Base-by-base conservation (phyloP, 495 filamentous ascomycete genomes). In the Penicillium bialowiezense region DNA sequence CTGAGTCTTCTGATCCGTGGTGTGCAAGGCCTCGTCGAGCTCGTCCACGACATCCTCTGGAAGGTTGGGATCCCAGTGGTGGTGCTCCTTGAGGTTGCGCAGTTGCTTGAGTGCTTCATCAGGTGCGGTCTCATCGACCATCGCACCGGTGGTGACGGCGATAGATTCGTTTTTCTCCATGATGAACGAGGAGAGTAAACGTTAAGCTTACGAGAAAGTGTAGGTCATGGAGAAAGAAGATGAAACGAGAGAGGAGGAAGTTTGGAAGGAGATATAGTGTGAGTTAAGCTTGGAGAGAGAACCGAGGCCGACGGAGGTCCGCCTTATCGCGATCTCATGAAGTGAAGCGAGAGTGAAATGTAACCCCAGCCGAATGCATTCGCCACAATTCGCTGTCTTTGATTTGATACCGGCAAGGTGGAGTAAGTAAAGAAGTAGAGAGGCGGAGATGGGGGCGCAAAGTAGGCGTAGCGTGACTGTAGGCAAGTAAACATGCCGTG, bases 11-110 rank as follows among this genome's bases (percentile, higher is more conserved):
- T 72, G 63, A 63, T 86, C 75, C 26, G 65, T 54, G 1, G 74
- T 74, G 43, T 76, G 59, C n/a, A 86, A 71, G 10, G 78, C 81
- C 20, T 78, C 73, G 20, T 85, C 79, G 34, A 87, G 73, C 54
- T 79, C 80, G 39, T 84, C 74, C 41, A 78, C 63, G 20, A 85
- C 73, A 34, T 87, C 79, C 32, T 82, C 65, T 8, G 82, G 78
- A 35, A 90, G 51, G 55, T 90, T 88, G 13, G 84, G 83, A 51
- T 90, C 85, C 74, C 85, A 80, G 48, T 79, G 76, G 48, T 87
- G 84, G 46, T 78, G 75, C 44, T 77, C 74, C 51, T 83, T 80
- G 47, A 85, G 52, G 28, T 72, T 56, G 38, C 59, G 65, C 34
- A 77, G 58, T 28, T 71, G 59, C n/a, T 45, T 39, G n/a, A 64